Evolutionary conservation across 345 rosid genomes (phyloP), one percentile per base, ranked within the genome.

Genomic region (Durio zibethinus): DNA sequence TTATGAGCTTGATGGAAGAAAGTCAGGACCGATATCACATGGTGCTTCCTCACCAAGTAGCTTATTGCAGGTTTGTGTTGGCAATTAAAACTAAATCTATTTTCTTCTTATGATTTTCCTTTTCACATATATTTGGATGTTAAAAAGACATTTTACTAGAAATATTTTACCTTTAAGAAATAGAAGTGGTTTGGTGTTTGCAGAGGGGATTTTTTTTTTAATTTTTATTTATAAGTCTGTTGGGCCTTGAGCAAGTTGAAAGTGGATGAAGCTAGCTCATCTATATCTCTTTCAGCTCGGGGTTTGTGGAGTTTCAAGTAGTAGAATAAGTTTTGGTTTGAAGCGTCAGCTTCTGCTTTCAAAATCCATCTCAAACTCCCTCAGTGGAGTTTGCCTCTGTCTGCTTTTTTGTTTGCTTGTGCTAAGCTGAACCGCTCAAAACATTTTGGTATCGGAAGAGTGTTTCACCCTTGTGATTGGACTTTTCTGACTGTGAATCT

Each of bases 1-100:
- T 71, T 92, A 87, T 88, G 97, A 96, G 81, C 98, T 92, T 77
- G 97, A 96, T 82, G 98, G 99, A 83, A 92, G 97, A 73, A 96
- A 91, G 78, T 87, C 92, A 1, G 88, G 88, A 74, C 95, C 99
- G 10, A 83, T 96, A 61, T 86, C 90, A 25, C 99, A 90, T 43
- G 94, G 97, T 76, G 77, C 90, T 63, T 90, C 97, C 35, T 86
- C 94, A 38, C 92, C 90, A 27, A 83, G 85, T 83, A 88, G 83
- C 84, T 83, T 96, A 57, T 77, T 96, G 82, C 80, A 91, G 97
- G 99, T 96, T 61, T 77, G 72, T 20, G 45, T 54, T 56, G 45
- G 23, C 43, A n/a, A 7, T 43, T 33, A 27, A 25, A 9, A 71
- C 11, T 38, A 38, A 38, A 21, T 48, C 8, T 29, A 25, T 4